Conservation (phyloP, 208 protist genomes). For the Leptomonas pyrrhocoris region DNA sequence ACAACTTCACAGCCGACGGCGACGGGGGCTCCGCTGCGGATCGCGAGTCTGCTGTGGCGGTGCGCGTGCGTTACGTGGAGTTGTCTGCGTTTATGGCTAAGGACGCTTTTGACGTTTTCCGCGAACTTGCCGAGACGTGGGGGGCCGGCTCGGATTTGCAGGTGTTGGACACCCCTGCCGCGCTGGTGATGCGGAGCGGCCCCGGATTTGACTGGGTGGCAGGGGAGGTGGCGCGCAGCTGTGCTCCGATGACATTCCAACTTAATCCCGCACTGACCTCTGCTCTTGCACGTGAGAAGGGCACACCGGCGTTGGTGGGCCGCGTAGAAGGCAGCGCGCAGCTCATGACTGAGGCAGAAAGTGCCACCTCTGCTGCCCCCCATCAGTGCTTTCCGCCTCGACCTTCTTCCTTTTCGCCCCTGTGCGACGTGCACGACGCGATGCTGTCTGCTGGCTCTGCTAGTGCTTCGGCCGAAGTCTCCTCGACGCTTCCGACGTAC, state of each 20-base stretch:
- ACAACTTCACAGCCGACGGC: neutral
- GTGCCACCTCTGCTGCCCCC: neutral
- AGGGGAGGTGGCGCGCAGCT: constrained; percentile 42
- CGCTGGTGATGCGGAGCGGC: constrained; percentile 62
- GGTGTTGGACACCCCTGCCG: constrained; percentile 43
- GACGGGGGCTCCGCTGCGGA: neutral
- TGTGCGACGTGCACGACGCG: neutral
- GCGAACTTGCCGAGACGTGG: constrained; percentile 37
- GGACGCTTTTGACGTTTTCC: constrained; percentile 51
- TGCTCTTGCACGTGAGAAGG: neutral
- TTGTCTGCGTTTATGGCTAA: constrained; percentile 56
- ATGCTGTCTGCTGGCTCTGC: neutral
- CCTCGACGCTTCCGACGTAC: constrained; percentile 10
- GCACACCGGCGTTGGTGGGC: neutral
- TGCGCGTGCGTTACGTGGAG: constrained; percentile 49
- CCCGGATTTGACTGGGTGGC: constrained; percentile 46
- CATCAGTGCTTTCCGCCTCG: neutral
- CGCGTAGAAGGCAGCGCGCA: neutral
- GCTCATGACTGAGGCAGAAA: neutral
- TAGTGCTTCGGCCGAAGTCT: neutral
- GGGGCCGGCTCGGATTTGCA: constrained; percentile 35
- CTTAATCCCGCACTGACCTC: constrained; percentile 32
- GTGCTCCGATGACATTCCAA: constrained; percentile 43
- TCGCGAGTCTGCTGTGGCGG: constrained; percentile 30
- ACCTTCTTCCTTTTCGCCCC: neutral